These are phyloP conservation scores for Dictyostelium firmibasis DNA, from an alignment of 78 protist species.

Conservation along the genomic window DNA sequence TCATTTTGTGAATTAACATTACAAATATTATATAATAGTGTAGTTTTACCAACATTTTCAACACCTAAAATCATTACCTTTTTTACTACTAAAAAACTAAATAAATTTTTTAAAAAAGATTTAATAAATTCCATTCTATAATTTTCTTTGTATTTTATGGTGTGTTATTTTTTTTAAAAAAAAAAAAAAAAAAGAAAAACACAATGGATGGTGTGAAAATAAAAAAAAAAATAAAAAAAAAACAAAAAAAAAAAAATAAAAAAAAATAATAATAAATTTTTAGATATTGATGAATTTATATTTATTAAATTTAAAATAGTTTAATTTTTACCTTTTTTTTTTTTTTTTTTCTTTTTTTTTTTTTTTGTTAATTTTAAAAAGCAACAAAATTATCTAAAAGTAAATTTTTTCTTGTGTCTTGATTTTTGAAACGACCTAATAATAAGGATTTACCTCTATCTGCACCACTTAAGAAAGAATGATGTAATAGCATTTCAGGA, in stretches of 20 bases:
- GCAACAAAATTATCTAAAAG: conserved; percentile 66
- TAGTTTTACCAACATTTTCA: not conserved
- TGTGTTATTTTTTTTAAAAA: no score
- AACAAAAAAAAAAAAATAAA: no score
- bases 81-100: not conserved
- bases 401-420: conserved; percentile 46
- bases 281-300: no score
- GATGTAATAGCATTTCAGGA: conserved; percentile 66
- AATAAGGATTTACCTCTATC: conserved; percentile 44
- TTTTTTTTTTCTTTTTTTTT: not conserved
- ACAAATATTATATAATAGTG: not conserved
- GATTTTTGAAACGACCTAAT: conserved; percentile 38
- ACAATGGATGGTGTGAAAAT: no score
- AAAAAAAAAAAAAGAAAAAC: no score
- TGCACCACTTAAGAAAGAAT: conserved; percentile 15
- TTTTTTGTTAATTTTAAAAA: conserved; percentile 21
- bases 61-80: not conserved
- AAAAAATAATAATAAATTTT: no score
- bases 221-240: no score
- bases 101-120: not conserved
- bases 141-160: no score
- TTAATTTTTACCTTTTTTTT: no score
- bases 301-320: no score
- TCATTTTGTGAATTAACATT: not conserved
- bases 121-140: not conserved